phyloP scores from a whole-genome alignment of 108 stramenopile species.

The Pseudonitzschia delicatissima region DNA sequence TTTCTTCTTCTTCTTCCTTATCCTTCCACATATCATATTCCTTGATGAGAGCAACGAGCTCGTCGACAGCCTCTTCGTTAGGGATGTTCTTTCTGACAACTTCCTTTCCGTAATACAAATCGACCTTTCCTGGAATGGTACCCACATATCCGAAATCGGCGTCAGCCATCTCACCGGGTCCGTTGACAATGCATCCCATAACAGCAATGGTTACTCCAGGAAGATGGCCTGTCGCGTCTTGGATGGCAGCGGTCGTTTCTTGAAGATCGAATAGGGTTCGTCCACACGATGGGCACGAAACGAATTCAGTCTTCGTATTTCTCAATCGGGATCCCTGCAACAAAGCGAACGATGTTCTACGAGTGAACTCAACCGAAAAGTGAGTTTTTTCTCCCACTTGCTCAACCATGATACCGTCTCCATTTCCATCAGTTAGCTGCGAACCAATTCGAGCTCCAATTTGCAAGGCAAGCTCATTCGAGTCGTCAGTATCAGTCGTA shows the following conservation, averaged over 20 bases:
- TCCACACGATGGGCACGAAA: slow-evolving; percentile 96
- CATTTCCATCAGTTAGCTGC: slow-evolving; percentile 87
- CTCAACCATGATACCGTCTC: slow-evolving; percentile 90
- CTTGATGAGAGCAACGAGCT: slow-evolving; percentile 91
- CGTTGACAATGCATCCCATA: slow-evolving; percentile 99
- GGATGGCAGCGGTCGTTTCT: slow-evolving; percentile 91
- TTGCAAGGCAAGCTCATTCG: slow-evolving; percentile 84
- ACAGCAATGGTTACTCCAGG: slow-evolving; percentile 97
- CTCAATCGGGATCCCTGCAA: slow-evolving; percentile 96
- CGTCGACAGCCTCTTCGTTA: slow-evolving; percentile 93
- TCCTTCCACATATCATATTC: slow-evolving; percentile 95
- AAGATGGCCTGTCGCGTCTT: slow-evolving; percentile 91
- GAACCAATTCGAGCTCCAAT: slow-evolving; percentile 84
- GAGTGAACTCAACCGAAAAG: slow-evolving; percentile 78
- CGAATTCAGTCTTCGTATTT: slow-evolving; percentile 97
- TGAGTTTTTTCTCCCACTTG: slow-evolving; percentile 60
- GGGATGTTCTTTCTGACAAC: slow-evolving; percentile 88
- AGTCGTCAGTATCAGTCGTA: slow-evolving; percentile 57
- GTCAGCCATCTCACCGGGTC: slow-evolving; percentile 98
- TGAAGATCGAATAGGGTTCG: slow-evolving; percentile 97
- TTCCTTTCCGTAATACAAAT: slow-evolving; percentile 95
- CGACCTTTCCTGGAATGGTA: slow-evolving; percentile 93
- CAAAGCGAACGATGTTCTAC: slow-evolving; percentile 83
- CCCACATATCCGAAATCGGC: slow-evolving; percentile 98
- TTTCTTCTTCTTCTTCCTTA: slow-evolving; percentile 75